Evolutionary conservation across 1,284 basidiomycete genomes (phyloP).

Genomic region (Cutaneotrichosporon cutaneum): DNA sequence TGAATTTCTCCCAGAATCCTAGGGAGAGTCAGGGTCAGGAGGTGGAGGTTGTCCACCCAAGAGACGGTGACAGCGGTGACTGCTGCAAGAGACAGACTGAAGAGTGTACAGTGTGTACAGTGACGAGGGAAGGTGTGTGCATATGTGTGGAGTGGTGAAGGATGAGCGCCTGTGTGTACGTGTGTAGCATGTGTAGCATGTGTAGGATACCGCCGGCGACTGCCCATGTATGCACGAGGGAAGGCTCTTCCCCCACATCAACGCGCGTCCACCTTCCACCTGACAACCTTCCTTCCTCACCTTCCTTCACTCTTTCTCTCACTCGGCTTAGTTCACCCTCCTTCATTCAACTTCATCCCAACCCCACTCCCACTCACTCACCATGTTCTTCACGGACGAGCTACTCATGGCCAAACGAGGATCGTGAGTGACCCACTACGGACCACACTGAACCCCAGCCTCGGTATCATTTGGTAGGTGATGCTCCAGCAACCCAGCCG

Average conservation of each 20-base stretch:
- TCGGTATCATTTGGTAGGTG: conserved; percentile 47
- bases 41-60: conserved; percentile 11
- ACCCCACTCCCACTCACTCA: not conserved
- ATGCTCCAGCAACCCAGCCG: too few relatives aligned
- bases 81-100: not conserved
- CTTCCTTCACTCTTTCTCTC: not conserved
- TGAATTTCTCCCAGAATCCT: conserved; percentile 4
- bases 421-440: conserved; percentile 30
- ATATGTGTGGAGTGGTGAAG: not conserved
- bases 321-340: not conserved
- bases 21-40: not conserved
- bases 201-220: too few relatives aligned
- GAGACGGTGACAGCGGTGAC: not conserved
- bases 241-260: not conserved
- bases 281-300: not conserved
- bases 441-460: conserved; percentile 23
- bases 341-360: too few relatives aligned
- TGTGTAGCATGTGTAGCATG: too few relatives aligned
- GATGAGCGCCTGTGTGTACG: not conserved
- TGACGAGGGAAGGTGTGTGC: not conserved
- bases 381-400: conserved; percentile 48
- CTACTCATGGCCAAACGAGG: conserved; percentile 43
- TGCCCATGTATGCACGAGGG: not conserved
- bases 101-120: too few relatives aligned
- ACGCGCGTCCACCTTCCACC: not conserved